Conservation (phyloP, 225 moss, liverwort and hornwort species). For the Marchantia paleacea region DNA sequence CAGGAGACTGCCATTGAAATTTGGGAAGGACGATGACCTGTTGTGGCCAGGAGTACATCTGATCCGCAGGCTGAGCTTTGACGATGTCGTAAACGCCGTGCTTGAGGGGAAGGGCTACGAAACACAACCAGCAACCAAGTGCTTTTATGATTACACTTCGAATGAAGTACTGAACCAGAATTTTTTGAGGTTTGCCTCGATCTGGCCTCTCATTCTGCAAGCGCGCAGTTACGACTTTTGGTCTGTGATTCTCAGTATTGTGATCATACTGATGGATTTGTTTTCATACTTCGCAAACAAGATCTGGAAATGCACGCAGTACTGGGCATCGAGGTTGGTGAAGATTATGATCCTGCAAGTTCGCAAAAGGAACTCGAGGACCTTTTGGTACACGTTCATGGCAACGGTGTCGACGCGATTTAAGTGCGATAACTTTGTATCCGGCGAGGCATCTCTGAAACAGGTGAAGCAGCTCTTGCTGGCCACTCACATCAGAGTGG, state of each 20-base stretch:
- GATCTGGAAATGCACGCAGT: neutral
- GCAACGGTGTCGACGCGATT: no score
- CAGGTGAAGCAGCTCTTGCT: no score
- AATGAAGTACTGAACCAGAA: conserved; percentile 46
- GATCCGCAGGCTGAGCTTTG: conserved; percentile 34
- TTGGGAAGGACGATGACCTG: conserved; percentile 45
- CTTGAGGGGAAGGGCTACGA: conserved; percentile 32
- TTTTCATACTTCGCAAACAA: neutral
- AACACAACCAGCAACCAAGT: accelerated
- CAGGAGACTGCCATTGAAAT: neutral
- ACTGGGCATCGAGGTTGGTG: no score
- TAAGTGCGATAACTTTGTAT: no score
- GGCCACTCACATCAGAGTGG: no score
- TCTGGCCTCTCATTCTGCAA: neutral
- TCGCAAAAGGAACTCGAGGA: no score
- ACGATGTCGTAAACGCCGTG: conserved; percentile 27
- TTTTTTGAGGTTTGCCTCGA: conserved; percentile 18
- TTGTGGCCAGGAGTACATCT: conserved; percentile 34
- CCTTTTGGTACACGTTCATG: no score
- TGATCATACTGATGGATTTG: neutral
- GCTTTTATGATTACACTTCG: conserved; percentile 40
- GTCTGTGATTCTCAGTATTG: neutral
- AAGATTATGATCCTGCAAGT: no score
- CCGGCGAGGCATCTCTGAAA: no score
- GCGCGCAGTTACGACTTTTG: neutral